Evolutionary conservation across 148 eudicot species (phyloP), one percentile per base, ranked within the genome.

Genomic region (Persicaria maculosa): DNA sequence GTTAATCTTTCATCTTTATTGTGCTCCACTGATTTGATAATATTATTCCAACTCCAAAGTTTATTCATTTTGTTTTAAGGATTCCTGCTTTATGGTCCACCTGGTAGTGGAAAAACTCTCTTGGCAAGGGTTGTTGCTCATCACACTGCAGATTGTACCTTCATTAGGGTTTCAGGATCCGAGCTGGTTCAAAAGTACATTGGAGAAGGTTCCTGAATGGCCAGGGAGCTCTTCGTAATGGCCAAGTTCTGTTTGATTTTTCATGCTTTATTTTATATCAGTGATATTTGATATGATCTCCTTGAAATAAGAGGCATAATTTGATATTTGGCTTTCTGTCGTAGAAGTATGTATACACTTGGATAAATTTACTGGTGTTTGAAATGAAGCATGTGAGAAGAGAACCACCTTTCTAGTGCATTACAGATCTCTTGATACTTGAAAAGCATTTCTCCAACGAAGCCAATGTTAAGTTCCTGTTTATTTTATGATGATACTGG

Each of bases 61-160:
- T 43, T 9, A 22, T 31, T 44, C 0, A 17, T 71, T 53, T 75
- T 50, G 43, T 72, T n/a, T n/a, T 75, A 91, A 90, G 97, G 98
- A 73, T 94, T 93, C 25, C 85, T 93, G 76, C 92, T 93, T 12
- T 91, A 91, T 80, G 98, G 98, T 20, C 98, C 98, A 72, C 98
- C 97, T 31, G 98, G 98, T 44, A 93, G 97, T 17, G 98, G 97
- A 50, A 91, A 93, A 80, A 91, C 97, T 8, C 77, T 93, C 64
- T 85, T 91, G 79, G 97, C 98, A 1, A 91, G 98, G 80, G 98
- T 93, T 70, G 96, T 91, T 79, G 98, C 98, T 48, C 94, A 91
- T 75, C 98, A 93, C 70, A 93, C 97, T 52, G n/a, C n/a, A n/a
- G 93, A 93, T 72, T 91, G 97, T 79, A 93, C 98, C 22, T 93